Base-by-base conservation (phyloP, 2,329 filamentous ascomycete species). In the Pyrenophora teres region DNA sequence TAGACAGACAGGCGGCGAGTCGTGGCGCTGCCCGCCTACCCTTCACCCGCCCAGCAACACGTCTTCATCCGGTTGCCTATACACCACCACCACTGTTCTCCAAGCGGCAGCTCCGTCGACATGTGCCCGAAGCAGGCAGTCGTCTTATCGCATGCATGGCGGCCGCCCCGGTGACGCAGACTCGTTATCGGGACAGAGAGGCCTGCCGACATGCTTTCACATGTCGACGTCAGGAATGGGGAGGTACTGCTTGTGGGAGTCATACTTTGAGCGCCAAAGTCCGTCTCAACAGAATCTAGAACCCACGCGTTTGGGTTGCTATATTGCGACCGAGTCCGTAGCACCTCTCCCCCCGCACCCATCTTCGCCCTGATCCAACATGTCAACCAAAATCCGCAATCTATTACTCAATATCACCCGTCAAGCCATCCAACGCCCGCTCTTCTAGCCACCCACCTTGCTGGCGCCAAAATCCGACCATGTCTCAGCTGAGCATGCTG, bases 41-140 rank as follows among this genome's bases (percentile, higher is more conserved):
- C 31, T 41, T 50, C 42, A 46, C 50, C 50, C 46, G 43, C 40
- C 39, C 35, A 48, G 35, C 36, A 51, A 32, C 51, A 45, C 43
- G 15, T 42, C 42, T 36, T 23, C 32, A 12, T 39, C 36, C 16
- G 48, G 54, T 45, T 56, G 48, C 56, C 56, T 59, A 54, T 59
- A 60, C 57, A 60, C 57, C 54, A 55, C 57, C 54, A 55, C 48
- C 42, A 48, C 42, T 46, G 38, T 40, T 32, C 52, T 53, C 46
- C 27, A 53, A 53, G 16, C 19, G 56, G 46, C 49, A 54, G 56
- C 53, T 57, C 50, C 39, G 25, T 49, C 39, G 31, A 36, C 27
- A 23, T 23, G 4, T 23, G 21, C 21, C 21, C 4, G 21, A 23
- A 23, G 21, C 7, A 15, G 23, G 31, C 23, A 31, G n/a, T 19